Conservation (phyloP, 148 eudicot species). For the Chenopodium album region DNA sequence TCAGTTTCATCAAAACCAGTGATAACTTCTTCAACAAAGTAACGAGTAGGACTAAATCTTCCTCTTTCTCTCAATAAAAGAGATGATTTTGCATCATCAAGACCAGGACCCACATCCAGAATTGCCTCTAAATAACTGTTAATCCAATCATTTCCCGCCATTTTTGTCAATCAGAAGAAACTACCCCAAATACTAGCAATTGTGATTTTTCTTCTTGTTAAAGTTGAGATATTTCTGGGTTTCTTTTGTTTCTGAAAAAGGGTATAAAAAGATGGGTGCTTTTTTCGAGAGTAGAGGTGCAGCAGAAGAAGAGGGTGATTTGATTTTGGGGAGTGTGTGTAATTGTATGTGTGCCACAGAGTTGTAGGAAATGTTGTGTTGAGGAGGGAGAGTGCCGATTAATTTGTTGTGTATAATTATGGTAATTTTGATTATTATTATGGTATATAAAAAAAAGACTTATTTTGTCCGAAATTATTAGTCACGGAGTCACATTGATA, state of each 20-base stretch:
- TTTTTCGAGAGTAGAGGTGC: background rate
- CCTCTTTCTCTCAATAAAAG: conserved; percentile 78
- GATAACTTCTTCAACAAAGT: conserved; percentile 87
- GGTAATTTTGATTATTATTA: background rate
- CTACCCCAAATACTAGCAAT: background rate
- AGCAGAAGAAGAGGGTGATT: background rate
- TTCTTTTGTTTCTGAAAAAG: background rate
- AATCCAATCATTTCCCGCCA: conserved; percentile 99
- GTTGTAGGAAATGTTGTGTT: background rate
- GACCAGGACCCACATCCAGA: conserved; percentile 81
- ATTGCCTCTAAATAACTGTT: conserved; percentile 95
- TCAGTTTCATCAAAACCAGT: conserved; percentile 93
- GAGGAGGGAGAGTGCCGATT: too few species aligned
- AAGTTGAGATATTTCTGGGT: background rate
- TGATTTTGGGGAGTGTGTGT: conserved; percentile 11
- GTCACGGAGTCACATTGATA: too few species aligned
- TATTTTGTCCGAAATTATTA: too few species aligned
- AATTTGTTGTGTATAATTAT: background rate
- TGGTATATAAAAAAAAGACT: too few species aligned
- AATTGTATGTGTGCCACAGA: background rate
- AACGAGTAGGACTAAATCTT: conserved; percentile 84
- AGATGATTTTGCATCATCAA: conserved; percentile 79
- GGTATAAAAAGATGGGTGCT: background rate
- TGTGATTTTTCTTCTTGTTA: background rate
- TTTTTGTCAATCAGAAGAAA: conserved; percentile 18